Evolutionary conservation across 176 grass and related monocot species (phyloP).

Genomic region (Carex littledalei): DNA sequence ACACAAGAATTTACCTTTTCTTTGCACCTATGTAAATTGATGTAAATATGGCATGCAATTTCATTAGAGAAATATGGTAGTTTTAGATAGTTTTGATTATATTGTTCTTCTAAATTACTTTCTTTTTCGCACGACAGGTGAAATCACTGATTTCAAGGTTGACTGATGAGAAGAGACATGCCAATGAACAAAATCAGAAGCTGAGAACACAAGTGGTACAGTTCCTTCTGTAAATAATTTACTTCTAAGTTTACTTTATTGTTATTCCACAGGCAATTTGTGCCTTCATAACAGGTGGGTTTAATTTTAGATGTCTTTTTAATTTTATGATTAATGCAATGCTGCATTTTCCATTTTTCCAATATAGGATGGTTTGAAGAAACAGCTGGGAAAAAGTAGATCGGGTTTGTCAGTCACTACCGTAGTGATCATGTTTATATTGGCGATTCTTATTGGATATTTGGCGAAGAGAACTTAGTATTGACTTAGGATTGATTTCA

Average conservation of each 20-base stretch:
- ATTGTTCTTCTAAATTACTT: neutral
- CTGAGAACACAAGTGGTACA: conserved; percentile 63
- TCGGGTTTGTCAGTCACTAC: conserved; percentile 41
- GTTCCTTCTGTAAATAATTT: conserved; percentile 2
- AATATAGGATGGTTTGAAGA: conserved; percentile 32
- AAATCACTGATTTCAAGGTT: conserved; percentile 31
- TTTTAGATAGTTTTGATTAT: neutral
- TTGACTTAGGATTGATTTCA: neutral
- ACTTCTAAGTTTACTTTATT: neutral
- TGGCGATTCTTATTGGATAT: conserved; percentile 47
- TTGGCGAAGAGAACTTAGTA: conserved; percentile 22
- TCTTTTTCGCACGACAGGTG: conserved; percentile 32
- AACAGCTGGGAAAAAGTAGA: conserved; percentile 32
- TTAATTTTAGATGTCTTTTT: neutral
- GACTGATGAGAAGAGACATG: conserved; percentile 41
- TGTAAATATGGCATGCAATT: neutral
- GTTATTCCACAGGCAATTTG: neutral
- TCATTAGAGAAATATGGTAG: neutral
- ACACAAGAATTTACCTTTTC: too few species aligned
- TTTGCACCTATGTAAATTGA: neutral
- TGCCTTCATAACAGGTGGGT: neutral
- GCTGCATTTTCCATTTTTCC: conserved; percentile 1
- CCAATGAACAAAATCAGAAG: conserved; percentile 57
- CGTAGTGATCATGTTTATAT: conserved; percentile 36
- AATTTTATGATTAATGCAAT: neutral